Evolutionary conservation across 1,284 basidiomycete species (phyloP).

Genomic region (Sutorius eximius): DNA sequence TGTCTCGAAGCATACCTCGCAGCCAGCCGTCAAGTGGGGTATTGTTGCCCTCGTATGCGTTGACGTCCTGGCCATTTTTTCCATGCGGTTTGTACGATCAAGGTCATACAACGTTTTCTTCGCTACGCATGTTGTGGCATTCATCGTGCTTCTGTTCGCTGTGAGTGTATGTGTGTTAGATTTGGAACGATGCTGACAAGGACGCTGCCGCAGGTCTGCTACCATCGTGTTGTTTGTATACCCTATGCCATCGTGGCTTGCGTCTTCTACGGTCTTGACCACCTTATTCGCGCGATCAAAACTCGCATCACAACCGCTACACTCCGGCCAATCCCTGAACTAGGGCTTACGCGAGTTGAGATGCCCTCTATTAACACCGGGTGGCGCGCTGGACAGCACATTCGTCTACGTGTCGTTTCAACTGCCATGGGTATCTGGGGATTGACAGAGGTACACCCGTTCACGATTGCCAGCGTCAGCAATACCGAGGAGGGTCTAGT

Average conservation of each 20-base stretch:
- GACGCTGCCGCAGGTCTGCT: slow-evolving; percentile 37
- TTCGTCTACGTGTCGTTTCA: slow-evolving; percentile 69
- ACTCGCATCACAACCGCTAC: slow-evolving; percentile 62
- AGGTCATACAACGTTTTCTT: slow-evolving; percentile 60
- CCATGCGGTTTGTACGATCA: slow-evolving; percentile 48
- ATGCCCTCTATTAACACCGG: slow-evolving; percentile 64
- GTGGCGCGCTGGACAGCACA: slow-evolving; percentile 84
- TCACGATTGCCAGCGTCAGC: slow-evolving; percentile 65
- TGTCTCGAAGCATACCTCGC: slow-evolving; percentile 38
- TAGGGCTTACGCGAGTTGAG: slow-evolving; percentile 61
- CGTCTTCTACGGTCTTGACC: slow-evolving; percentile 66
- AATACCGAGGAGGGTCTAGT: slow-evolving; percentile 53
- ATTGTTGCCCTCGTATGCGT: slow-evolving; percentile 50
- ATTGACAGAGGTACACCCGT: slow-evolving; percentile 70
- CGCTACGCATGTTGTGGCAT: slow-evolving; percentile 47
- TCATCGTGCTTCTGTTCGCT: slow-evolving; percentile 47
- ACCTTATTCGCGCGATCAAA: slow-evolving; percentile 61
- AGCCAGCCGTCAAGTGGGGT: slow-evolving; percentile 46
- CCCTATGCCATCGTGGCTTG: slow-evolving; percentile 55
- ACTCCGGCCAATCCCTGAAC: slow-evolving; percentile 55
- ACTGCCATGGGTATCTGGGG: slow-evolving; percentile 54
- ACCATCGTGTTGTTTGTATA: slow-evolving; percentile 44
- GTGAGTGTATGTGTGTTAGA: slow-evolving; percentile 38
- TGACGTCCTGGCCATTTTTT: slow-evolving; percentile 56
- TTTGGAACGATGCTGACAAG: slow-evolving; percentile 5